Percentiles rank a stretch among this genome's conserved stretches.
Evolutionary conservation across 140 eudicot genomes (phyloP).

Genomic region (Stevia rebaudiana): DNA sequence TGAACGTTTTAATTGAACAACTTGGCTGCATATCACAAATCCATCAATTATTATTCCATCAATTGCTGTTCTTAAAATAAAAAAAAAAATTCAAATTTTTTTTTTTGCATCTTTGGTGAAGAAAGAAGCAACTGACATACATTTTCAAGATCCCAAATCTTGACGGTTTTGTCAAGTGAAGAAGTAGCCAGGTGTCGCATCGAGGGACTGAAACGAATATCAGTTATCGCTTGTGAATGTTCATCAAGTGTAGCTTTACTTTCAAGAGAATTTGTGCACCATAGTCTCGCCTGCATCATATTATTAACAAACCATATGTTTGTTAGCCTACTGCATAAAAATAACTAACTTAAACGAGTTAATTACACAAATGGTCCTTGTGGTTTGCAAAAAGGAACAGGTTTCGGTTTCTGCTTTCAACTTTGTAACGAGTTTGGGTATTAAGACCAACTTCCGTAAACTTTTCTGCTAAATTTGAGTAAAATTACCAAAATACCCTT

Average conservation of each 20-base stretch:
- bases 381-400: no score
- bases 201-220: constrained; percentile 55
- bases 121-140: constrained; percentile 23
- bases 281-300: constrained; percentile 49
- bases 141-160: constrained; percentile 66
- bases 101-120: no score
- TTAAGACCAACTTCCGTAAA: no score
- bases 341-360: no score
- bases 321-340: neutral
- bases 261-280: constrained; percentile 45
- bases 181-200: constrained; percentile 54
- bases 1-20: constrained; percentile 42
- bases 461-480: no score
- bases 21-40: constrained; percentile 42
- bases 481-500: no score
- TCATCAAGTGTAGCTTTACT: constrained; percentile 41
- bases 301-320: neutral
- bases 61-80: no score
- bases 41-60: no score
- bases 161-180: constrained; percentile 55
- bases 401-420: no score
- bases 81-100: no score
- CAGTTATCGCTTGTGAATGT: constrained; percentile 52
- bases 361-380: no score
- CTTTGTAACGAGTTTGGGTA: no score